These are phyloP conservation scores for Xylaria castorea DNA, from an alignment of 495 filamentous ascomycete species.

Conservation along the genomic window DNA sequence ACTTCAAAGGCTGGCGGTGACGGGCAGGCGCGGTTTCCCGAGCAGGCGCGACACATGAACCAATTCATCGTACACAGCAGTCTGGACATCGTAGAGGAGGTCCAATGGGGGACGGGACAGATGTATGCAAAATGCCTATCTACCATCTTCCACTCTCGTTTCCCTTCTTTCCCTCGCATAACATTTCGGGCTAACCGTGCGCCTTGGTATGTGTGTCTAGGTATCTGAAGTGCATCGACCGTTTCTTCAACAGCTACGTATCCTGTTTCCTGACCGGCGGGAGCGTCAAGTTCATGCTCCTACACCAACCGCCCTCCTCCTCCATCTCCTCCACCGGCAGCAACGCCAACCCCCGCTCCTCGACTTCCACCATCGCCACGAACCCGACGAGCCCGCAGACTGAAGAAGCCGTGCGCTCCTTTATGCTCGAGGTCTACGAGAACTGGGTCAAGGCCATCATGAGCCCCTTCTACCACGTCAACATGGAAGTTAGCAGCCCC, in stretches of 20 bases:
- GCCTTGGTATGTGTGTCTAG: conserved; percentile 50
- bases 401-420: conserved; percentile 91
- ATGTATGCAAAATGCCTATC: conserved; percentile 59
- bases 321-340: conserved; percentile 40
- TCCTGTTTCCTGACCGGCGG: conserved; percentile 88
- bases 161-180: conserved; percentile 6
- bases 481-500: conserved; percentile 82
- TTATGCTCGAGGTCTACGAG: conserved; percentile 94
- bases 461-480: conserved; percentile 89
- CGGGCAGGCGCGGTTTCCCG: conserved; percentile 83
- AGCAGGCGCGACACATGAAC: conserved; percentile 89
- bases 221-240: conserved; percentile 95
- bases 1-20: conserved; percentile 94
- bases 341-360: conserved; percentile 48
- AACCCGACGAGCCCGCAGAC: conserved; percentile 87
- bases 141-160: too few relatives aligned
- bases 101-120: conserved; percentile 84
- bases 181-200: not conserved
- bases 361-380: conserved; percentile 69
- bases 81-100: conserved; percentile 92
- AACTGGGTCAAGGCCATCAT: conserved; percentile 95
- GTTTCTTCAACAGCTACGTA: conserved; percentile 88
- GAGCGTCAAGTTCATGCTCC: conserved; percentile 85
- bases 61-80: conserved; percentile 95
- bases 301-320: conserved; percentile 71